Conservation (phyloP, 495 filamentous ascomycete genomes). For the Lasiosphaeria hispida region DNA sequence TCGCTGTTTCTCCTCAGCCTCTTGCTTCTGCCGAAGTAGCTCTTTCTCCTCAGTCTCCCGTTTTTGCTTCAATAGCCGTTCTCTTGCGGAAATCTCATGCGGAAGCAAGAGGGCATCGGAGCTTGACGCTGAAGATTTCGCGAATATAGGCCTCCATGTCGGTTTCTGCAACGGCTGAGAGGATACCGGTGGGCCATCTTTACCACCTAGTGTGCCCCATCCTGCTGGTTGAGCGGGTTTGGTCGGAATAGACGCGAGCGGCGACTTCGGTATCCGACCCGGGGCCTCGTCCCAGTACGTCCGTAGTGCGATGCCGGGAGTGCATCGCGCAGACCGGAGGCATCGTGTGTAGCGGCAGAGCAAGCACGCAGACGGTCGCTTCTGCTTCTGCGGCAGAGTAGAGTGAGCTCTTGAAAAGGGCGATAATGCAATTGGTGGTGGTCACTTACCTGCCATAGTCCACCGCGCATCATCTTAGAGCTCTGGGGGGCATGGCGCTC, state of each 20-base stretch:
- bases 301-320: constrained; percentile 1
- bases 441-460: constrained; percentile 33
- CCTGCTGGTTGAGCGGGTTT: too few relatives aligned
- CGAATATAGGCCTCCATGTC: too few relatives aligned
- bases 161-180: too few relatives aligned
- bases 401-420: background rate
- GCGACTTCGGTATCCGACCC: background rate
- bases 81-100: constrained; percentile 4
- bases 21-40: background rate
- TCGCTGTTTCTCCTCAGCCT: background rate
- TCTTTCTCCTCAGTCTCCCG: background rate
- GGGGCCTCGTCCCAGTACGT: background rate
- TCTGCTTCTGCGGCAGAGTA: constrained; percentile 19
- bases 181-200: too few relatives aligned
- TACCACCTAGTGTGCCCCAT: too few relatives aligned
- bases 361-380: constrained; percentile 25
- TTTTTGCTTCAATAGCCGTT: constrained; percentile 1
- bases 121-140: too few relatives aligned
- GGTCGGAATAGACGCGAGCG: background rate
- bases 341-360: constrained; percentile 23
- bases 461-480: constrained; percentile 32
- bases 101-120: constrained; percentile 11
- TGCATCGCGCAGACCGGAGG: background rate
- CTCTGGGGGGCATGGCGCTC: constrained; percentile 25
- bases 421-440: background rate